Base-by-base conservation (phyloP, 2,329 filamentous ascomycete species). In the Simplicillium aogashimaense region DNA sequence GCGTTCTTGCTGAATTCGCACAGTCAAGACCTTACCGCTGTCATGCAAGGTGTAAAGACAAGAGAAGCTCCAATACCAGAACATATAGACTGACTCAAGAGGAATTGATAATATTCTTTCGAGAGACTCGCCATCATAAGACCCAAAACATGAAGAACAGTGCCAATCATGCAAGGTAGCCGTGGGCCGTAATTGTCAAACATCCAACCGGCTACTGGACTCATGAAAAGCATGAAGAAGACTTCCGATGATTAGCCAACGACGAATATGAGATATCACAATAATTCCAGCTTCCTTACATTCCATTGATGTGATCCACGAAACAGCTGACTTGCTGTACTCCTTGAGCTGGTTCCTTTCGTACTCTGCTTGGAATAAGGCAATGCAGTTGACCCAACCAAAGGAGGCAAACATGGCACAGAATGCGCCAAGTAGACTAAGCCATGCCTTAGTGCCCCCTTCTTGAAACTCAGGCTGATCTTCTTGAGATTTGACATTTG, bases 141-240 rank as follows among this genome's bases (percentile, higher is more conserved):
- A 7, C 70, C 67, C 34, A 78, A 68, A 16, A 78, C 64, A 47
- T 74, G 67, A 43, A 74, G 51, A 44, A 74, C 56, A 3, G 65
- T 66, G 10, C 73, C 73, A 29, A 57, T 48, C 2, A 71, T 20
- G 3, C 76, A 52, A 3, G 81, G 53, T 31, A 61, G 63, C 29
- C 66, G 65, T 1, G 77, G 74, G 1, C 78, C 78, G 45, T 74
- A 70, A 45, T 65, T 70, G 48, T 83, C 79, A 48, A 72, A 80
- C 3, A 78, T 45, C 38, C 41, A 44, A 46, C 54, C 47, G 44
- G 56, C 57, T 17, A 50, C 43, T 13, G 52, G 50, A 41, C 63
- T 67, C 64, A 74, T 60, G 47, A 66, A 55, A 41, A 65, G 63
- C 17, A 62, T 54, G 41, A 46, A 50, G 20, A 51, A 51, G 35